A percentile compares a stretch with the other conserved stretches of the same genome.
phyloP scores from a whole-genome alignment of 768 basidiomycete species.

The Hygrocybe coccinea region DNA sequence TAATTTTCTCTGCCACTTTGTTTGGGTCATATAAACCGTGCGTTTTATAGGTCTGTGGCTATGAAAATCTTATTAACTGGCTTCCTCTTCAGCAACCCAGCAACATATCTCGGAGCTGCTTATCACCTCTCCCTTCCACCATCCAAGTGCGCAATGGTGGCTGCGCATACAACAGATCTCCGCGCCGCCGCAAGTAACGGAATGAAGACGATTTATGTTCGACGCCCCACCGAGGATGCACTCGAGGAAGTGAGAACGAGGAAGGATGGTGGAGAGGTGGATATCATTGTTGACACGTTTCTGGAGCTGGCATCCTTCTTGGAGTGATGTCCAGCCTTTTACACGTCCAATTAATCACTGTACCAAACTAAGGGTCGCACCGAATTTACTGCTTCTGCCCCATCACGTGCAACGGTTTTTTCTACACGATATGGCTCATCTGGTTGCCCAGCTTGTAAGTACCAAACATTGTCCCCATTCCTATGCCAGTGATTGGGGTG shows the following conservation, averaged over 20 bases:
- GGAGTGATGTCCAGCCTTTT: too few species aligned
- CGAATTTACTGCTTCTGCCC: too few species aligned
- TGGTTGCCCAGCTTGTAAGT: not conserved
- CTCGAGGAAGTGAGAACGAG: constrained; percentile 36
- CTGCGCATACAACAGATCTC: constrained; percentile 57
- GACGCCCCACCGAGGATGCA: constrained; percentile 44
- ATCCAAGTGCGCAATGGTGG: constrained; percentile 56
- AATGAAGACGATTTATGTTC: constrained; percentile 56
- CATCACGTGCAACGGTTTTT: too few species aligned
- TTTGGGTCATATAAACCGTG: constrained; percentile 65
- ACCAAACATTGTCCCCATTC: not conserved
- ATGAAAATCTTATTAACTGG: not conserved
- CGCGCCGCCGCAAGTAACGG: constrained; percentile 48
- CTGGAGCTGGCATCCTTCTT: constrained; percentile 41
- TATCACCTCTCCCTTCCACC: constrained; percentile 48
- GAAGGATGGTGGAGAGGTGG: constrained; percentile 53
- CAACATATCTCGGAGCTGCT: constrained; percentile 46
- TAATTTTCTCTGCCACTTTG: constrained; percentile 55
- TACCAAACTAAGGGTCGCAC: too few species aligned
- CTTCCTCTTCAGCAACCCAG: constrained; percentile 38
- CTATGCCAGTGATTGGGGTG: not conserved
- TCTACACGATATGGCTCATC: not conserved
- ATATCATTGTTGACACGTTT: constrained; percentile 51
- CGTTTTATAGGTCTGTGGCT: constrained; percentile 16
- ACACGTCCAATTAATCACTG: too few species aligned